phyloP scores from a whole-genome alignment of 2,329 filamentous ascomycete genomes.

The Monosporascus sp. region DNA sequence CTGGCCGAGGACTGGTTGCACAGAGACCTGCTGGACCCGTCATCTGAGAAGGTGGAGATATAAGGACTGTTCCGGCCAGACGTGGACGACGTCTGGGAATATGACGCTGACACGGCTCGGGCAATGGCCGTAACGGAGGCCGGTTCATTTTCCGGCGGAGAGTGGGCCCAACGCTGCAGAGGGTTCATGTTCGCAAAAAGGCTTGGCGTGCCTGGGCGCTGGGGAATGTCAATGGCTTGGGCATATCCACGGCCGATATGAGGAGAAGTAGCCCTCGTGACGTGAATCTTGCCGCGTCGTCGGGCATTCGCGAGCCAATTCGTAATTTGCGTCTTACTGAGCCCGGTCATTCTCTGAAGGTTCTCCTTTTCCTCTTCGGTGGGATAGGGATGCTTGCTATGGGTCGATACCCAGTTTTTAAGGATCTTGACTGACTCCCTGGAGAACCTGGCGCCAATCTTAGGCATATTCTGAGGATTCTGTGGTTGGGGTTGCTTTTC shows the following conservation, averaged over 20 bases:
- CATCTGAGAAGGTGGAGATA: constrained; percentile 54
- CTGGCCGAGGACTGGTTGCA: constrained; percentile 56
- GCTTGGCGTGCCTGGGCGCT: constrained; percentile 48
- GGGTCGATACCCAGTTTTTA: constrained; percentile 78
- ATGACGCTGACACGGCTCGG: constrained; percentile 48
- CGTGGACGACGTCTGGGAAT: constrained; percentile 34
- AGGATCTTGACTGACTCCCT: constrained; percentile 73
- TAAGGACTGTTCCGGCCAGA: constrained; percentile 55
- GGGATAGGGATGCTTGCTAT: constrained; percentile 80
- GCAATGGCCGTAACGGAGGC: constrained; percentile 56
- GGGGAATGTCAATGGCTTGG: constrained; percentile 69
- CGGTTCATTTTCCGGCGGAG: constrained; percentile 55
- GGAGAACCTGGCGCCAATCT: constrained; percentile 72
- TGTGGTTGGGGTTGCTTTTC: constrained; percentile 24
- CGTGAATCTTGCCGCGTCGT: constrained; percentile 71
- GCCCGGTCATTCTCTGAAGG: constrained; percentile 70
- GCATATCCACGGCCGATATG: constrained; percentile 56
- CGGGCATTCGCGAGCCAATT: constrained; percentile 93
- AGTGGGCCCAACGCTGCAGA: constrained; percentile 54
- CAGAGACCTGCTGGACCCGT: constrained; percentile 53
- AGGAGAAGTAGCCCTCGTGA: constrained; percentile 64
- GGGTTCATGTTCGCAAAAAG: constrained; percentile 51
- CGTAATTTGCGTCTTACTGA: constrained; percentile 78
- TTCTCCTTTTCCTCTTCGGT: constrained; percentile 81
- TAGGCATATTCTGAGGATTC: constrained; percentile 38